Evolutionary conservation across 2,329 filamentous ascomycete genomes (phyloP).

Genomic region (Botryotinia convoluta): DNA sequence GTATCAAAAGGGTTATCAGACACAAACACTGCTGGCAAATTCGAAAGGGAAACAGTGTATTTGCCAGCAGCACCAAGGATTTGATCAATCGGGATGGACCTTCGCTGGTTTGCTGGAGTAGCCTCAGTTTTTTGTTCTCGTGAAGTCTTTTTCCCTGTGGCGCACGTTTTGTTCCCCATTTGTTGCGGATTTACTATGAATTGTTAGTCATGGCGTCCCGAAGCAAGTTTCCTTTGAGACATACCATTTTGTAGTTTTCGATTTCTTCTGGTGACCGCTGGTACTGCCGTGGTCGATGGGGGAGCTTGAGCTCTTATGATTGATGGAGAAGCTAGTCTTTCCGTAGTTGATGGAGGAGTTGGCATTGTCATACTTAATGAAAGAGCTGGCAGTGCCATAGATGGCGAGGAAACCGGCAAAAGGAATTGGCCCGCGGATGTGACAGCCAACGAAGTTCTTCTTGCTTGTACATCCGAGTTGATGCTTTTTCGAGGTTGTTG

Average conservation of each 20-base stretch:
- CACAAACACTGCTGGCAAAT: neutral
- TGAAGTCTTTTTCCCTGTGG: neutral
- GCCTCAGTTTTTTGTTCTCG: neutral
- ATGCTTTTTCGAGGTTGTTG: neutral
- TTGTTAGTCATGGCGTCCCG: neutral
- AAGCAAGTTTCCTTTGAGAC: neutral
- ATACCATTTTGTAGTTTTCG: neutral
- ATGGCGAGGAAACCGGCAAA: neutral
- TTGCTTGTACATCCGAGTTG: neutral
- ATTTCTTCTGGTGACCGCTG: neutral
- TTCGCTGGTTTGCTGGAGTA: neutral
- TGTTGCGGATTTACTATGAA: neutral
- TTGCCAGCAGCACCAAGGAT: neutral
- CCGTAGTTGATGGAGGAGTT: neutral
- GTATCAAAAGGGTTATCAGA: accelerated
- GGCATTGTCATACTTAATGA: too few species aligned
- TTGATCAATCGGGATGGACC: too few species aligned
- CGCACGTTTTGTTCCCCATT: neutral
- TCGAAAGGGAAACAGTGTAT: neutral
- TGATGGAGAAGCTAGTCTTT: neutral
- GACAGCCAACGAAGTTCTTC: neutral
- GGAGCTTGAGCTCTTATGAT: neutral
- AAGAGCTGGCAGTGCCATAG: neutral
- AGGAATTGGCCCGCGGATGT: neutral
- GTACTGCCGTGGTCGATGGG: neutral